These are phyloP conservation scores for Plasmodium ovale DNA, from an alignment of 169 alveolate species.

Conservation along the genomic window DNA sequence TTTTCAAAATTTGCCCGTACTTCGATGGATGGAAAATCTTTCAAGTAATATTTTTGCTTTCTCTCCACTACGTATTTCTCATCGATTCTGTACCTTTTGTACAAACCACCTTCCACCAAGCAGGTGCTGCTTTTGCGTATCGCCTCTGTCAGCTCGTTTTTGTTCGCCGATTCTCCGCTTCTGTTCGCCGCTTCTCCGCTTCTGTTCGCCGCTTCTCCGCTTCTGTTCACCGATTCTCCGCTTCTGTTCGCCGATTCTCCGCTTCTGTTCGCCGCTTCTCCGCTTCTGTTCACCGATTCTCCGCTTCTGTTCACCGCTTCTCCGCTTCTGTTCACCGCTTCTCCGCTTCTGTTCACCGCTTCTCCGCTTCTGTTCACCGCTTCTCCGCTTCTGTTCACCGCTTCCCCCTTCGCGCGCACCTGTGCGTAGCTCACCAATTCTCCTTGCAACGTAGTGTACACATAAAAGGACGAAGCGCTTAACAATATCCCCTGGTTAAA, in stretches of 20 bases:
- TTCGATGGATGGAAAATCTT: constrained; percentile 37
- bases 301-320: neutral
- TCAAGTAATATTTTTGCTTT: constrained; percentile 63
- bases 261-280: neutral
- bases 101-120: neutral
- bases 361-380: neutral
- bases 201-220: neutral
- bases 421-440: constrained; percentile 20
- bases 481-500: constrained; percentile 91
- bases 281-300: neutral
- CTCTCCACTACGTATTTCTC: constrained; percentile 60
- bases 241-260: neutral
- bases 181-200: neutral
- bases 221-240: neutral
- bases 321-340: neutral
- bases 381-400: no score
- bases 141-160: neutral
- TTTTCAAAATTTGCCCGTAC: constrained; percentile 83
- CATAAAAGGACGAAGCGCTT: constrained; percentile 77
- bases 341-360: neutral
- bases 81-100: constrained; percentile 77
- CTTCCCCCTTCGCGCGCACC: neutral
- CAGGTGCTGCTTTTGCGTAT: neutral
- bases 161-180: neutral
- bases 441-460: constrained; percentile 46